Percentiles rank a stretch among this genome's conserved stretches.
Evolutionary conservation across 2,329 filamentous ascomycete species (phyloP).

Genomic region (Podosphaera xanthii): DNA sequence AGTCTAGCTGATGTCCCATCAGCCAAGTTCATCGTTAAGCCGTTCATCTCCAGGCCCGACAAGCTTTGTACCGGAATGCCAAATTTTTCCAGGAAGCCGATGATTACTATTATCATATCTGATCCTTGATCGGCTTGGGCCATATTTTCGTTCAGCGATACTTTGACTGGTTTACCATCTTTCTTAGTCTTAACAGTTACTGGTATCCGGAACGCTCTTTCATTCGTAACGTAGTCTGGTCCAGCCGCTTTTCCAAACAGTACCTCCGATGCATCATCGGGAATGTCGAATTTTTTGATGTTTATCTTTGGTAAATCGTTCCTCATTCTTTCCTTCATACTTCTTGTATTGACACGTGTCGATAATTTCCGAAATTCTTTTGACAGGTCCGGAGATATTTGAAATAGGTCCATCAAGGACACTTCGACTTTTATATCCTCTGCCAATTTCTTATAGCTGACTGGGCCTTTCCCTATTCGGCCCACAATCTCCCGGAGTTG

Average conservation of each 20-base stretch:
- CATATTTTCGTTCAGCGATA: neutral
- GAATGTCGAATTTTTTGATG: too few species aligned
- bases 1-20: neutral
- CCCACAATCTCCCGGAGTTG: too few species aligned
- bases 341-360: neutral
- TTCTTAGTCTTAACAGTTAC: neutral
- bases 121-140: neutral
- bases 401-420: neutral
- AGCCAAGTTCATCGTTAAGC: neutral
- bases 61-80: neutral
- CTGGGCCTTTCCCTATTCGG: too few species aligned
- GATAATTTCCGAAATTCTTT: neutral
- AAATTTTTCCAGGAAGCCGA: neutral
- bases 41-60: neutral
- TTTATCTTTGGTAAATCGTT: neutral
- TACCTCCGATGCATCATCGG: too few species aligned
- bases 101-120: neutral
- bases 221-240: too few species aligned
- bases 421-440: neutral
- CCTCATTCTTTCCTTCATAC: neutral
- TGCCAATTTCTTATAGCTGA: neutral
- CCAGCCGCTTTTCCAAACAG: too few species aligned
- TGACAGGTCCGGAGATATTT: neutral
- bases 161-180: neutral
- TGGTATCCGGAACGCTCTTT: neutral